Base-by-base conservation (phyloP, 495 filamentous ascomycete species). In the Parathielavia hyrcaniae region DNA sequence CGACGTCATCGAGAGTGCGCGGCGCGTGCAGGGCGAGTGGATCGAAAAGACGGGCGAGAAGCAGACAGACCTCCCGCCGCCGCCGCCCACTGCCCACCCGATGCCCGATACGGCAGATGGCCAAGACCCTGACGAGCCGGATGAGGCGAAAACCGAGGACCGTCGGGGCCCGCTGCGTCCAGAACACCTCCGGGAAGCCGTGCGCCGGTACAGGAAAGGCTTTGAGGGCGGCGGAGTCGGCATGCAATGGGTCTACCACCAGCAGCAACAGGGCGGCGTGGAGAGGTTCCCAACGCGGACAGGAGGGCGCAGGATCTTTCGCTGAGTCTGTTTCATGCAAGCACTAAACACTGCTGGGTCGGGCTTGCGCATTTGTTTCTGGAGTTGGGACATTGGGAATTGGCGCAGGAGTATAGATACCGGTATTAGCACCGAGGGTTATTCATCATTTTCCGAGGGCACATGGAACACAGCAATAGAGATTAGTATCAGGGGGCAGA, bases 1-100 rank as follows among this genome's bases (percentile, higher is more conserved):
- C 49, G 84, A 90, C 51, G 79, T 96, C 52, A 84, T 95, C 51
- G 89, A 95, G 69, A 79, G 81, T 53, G 90, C 91, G 1, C 79
- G 87, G 32, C 83, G 83, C 13, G 82, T 96, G 6, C 91, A 95
- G 70, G 75, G 76, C 46, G 84, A 96, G 72, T 92, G 87, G 88
- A 74, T 83, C 39, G 78, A 79, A 14, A 78, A 80, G 22, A 67
- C 70, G 39, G 71, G 65, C 53, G 82, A 81, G 66, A 73, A 73
- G 52, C 77, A 79, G 55, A 72, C 73, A 1, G 74, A 76, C 4
- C 47, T 73, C 1, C 70, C 71, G n/a, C 67, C 63, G 11, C 71
- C 74, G 17, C 64, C 67, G 5, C 57, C 63, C 1, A 55, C 64
- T 1, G 59, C 56, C 32, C 50, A 11, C 1, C 16, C 63, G 20